Base-by-base conservation (phyloP, 306 rosid species). In the Medicago lupulina region DNA sequence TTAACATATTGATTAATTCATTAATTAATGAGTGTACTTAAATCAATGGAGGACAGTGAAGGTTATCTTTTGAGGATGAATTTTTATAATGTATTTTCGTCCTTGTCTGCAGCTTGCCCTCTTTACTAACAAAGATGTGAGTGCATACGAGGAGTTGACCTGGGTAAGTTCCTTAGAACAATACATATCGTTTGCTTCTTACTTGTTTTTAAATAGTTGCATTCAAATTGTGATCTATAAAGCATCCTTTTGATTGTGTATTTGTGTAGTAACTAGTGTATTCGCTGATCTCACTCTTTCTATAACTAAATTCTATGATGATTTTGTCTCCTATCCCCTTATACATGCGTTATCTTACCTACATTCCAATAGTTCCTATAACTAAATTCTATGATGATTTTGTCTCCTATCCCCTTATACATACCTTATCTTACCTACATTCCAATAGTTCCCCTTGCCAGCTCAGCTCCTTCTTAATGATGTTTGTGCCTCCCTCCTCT, bases 81-180 rank as follows among this genome's bases (percentile, higher is more conserved):
- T 59, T 79, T 66, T 79, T 66, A 55, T 38, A 47, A 66, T 78
- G 70, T 65, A 6, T 71, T 51, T 53, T 51, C 11, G 47, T 76
- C 67, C 39, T 78, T 82, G 17, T 73, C 12, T 86, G 83, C 93
- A 94, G 98, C 80, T 94, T 64, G 98, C 97, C 66, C 91, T 91
- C 77, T 94, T 94, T 58, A 94, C 98, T 10, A 88, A 79, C 34
- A 88, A 74, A 86, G 63, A 85, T 54, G 95, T 94, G 59, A 75
- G 60, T 6, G 98, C 97, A 17, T 71, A 79, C 9, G 93, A 94
- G 84, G 98, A 94, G 90, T 83, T 94, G 73, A 83, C 96, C 11
- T 94, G 98, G 98, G 98, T 94, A 85, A 71, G 94, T 68, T n/a
- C 60, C 39, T 73, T 78, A 49, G 8, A 76, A 16, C 14, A 61